A percentile compares a stretch with the other conserved stretches of the same genome.
Evolutionary conservation across 805 yeast genomes (phyloP).

Genomic region (Metschnikowia drakensbergensis): DNA sequence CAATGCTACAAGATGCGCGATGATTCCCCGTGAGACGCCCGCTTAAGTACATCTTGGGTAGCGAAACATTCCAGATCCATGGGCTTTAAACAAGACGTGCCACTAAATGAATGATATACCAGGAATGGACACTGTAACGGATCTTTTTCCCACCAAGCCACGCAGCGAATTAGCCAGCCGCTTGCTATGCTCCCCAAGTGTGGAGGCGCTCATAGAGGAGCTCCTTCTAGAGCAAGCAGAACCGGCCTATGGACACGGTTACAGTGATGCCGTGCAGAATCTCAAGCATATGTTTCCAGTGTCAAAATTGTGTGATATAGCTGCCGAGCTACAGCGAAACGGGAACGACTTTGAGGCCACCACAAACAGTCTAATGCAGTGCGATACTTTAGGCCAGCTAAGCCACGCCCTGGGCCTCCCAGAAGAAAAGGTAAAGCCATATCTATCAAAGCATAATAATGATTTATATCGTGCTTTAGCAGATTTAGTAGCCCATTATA

Average conservation of each 20-base stretch:
- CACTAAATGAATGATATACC: conserved; percentile 7
- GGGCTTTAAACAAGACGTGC: neutral
- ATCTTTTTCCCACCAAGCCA: conserved; percentile 25
- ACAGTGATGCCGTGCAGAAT: conserved; percentile 18
- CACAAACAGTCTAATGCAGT: conserved; percentile 16
- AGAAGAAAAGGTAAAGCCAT: conserved; percentile 6
- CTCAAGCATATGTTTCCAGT: conserved; percentile 47
- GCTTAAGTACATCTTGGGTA: neutral
- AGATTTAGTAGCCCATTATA: conserved; percentile 26
- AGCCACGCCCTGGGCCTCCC: conserved; percentile 6
- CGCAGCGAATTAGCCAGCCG: conserved; percentile 27
- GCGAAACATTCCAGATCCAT: neutral
- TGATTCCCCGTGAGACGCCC: neutral
- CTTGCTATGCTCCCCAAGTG: conserved; percentile 20
- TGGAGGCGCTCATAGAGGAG: conserved; percentile 24
- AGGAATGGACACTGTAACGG: conserved; percentile 23
- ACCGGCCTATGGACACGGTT: neutral
- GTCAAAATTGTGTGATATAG: conserved; percentile 26
- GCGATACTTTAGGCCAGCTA: conserved; percentile 5
- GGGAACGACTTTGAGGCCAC: conserved; percentile 30
- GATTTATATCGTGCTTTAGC: conserved; percentile 32
- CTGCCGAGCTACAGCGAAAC: conserved; percentile 25
- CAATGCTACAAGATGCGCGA: neutral
- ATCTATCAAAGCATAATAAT: conserved; percentile 26
- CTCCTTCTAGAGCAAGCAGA: conserved; percentile 17